phyloP scores from a whole-genome alignment of 768 basidiomycete genomes.

The Trametes gibbosa region DNA sequence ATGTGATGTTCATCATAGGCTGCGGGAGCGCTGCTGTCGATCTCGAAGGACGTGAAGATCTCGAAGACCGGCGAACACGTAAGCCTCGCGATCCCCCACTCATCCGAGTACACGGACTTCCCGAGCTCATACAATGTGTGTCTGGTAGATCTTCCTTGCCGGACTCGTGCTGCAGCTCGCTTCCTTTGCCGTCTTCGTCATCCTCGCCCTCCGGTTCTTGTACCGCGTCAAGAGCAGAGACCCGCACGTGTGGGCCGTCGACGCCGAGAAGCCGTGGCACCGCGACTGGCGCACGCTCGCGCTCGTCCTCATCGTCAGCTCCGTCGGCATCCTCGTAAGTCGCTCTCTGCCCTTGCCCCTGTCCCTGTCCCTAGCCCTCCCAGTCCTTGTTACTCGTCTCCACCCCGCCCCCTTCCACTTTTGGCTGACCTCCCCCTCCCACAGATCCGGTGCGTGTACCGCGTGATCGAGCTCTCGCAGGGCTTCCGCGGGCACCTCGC shows the following conservation, averaged over 20 bases:
- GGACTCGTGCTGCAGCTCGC: constrained; percentile 55
- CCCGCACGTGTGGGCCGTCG: constrained; percentile 40
- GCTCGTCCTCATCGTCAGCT: constrained; percentile 49
- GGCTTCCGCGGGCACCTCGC: constrained; percentile 60
- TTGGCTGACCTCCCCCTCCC: no score
- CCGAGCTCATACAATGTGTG: not conserved
- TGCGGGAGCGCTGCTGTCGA: constrained; percentile 46
- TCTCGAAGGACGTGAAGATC: constrained; percentile 28
- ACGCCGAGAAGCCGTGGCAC: constrained; percentile 43
- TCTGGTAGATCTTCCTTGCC: constrained; percentile 48
- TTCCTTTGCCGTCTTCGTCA: constrained; percentile 50
- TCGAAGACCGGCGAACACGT: constrained; percentile 16
- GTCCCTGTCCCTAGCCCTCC: no score
- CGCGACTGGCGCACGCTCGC: constrained; percentile 60
- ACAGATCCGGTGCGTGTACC: constrained; percentile 60
- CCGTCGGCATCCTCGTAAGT: constrained; percentile 49
- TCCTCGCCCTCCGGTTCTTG: constrained; percentile 47
- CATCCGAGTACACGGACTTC: no score
- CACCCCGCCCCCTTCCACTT: no score
- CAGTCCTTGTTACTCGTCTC: no score
- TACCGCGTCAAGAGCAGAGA: constrained; percentile 44
- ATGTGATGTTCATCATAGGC: constrained; percentile 36
- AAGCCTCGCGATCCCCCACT: no score
- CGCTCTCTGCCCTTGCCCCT: no score
- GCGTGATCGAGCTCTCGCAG: constrained; percentile 52